Evolutionary conservation across 306 rosid genomes (phyloP).

Genomic region (Echinosophora koreensis): DNA sequence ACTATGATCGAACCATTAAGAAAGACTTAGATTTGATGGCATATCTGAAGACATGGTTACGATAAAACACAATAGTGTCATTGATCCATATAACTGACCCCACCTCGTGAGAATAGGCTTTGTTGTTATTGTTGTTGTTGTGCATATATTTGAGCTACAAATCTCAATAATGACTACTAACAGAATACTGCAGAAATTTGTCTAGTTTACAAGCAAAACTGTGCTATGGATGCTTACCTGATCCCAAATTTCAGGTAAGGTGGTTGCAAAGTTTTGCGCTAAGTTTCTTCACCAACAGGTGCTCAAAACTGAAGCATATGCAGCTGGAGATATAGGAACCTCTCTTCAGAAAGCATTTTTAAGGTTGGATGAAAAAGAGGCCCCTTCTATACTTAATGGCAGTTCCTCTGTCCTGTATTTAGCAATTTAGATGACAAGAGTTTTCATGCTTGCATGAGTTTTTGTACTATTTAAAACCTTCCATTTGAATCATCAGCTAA

Average conservation of each 20-base stretch:
- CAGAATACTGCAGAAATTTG: slow-evolving; percentile 9
- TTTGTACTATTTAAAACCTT: slow-evolving; percentile 33
- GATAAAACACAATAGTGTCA: too few species aligned
- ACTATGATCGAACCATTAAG: too few species aligned
- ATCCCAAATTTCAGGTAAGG: slow-evolving; percentile 76
- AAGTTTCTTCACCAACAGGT: slow-evolving; percentile 92
- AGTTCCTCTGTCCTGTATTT: slow-evolving; percentile 40
- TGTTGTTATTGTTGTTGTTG: not conserved
- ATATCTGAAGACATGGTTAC: too few species aligned
- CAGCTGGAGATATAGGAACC: slow-evolving; percentile 79
- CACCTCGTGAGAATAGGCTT: not conserved
- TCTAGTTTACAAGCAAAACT: slow-evolving; percentile 4
- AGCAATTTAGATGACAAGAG: slow-evolving; percentile 10
- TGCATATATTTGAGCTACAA: slow-evolving; percentile 1
- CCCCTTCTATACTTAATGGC: slow-evolving; percentile 35
- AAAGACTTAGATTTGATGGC: too few species aligned
- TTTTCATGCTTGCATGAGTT: slow-evolving; percentile 7
- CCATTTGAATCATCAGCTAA: slow-evolving; percentile 40
- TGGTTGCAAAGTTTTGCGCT: slow-evolving; percentile 96
- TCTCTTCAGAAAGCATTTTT: slow-evolving; percentile 83
- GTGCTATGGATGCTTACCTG: slow-evolving; percentile 45
- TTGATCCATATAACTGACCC: too few species aligned
- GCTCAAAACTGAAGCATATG: slow-evolving; percentile 77
- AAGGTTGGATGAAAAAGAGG: slow-evolving; percentile 65
- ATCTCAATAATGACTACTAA: slow-evolving; percentile 6